Evolutionary conservation across 768 basidiomycete species (phyloP).

Genomic region (Pleurotus pulmonarius): DNA sequence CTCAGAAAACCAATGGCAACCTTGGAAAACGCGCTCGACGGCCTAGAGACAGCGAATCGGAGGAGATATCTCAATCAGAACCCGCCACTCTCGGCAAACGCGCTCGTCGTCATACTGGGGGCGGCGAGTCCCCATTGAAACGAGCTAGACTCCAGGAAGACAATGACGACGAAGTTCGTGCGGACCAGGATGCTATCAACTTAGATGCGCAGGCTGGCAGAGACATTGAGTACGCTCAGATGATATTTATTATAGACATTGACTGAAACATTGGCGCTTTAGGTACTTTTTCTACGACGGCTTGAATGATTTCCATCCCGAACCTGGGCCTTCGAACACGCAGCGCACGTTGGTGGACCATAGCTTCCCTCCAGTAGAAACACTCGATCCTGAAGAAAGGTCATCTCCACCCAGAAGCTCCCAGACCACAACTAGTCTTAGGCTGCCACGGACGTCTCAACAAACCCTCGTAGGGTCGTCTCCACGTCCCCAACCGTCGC

Average conservation of each 20-base stretch:
- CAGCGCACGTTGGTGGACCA: background rate
- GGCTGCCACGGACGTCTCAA: background rate
- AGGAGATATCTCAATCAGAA: no score
- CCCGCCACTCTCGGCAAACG: background rate
- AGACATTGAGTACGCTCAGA: background rate
- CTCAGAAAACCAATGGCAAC: background rate
- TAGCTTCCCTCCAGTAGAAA: background rate
- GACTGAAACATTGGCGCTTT: background rate
- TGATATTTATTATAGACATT: background rate
- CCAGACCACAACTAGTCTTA: background rate
- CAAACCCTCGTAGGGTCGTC: background rate
- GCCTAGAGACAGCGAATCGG: background rate
- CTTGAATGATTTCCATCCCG: background rate
- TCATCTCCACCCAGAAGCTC: background rate
- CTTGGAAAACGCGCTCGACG: slow-evolving; percentile 7
- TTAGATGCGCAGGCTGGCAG: background rate
- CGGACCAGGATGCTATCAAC: background rate
- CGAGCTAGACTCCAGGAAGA: background rate
- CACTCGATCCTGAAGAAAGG: background rate
- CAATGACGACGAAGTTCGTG: background rate
- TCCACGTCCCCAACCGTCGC: background rate
- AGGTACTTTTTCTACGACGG: background rate
- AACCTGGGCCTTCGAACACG: background rate
- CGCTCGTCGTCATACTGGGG: background rate
- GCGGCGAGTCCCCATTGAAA: background rate